Percentiles rank a stretch among this genome's conserved stretches.
phyloP scores from a whole-genome alignment of 1,284 basidiomycete species.

The Naganishia sp. region DNA sequence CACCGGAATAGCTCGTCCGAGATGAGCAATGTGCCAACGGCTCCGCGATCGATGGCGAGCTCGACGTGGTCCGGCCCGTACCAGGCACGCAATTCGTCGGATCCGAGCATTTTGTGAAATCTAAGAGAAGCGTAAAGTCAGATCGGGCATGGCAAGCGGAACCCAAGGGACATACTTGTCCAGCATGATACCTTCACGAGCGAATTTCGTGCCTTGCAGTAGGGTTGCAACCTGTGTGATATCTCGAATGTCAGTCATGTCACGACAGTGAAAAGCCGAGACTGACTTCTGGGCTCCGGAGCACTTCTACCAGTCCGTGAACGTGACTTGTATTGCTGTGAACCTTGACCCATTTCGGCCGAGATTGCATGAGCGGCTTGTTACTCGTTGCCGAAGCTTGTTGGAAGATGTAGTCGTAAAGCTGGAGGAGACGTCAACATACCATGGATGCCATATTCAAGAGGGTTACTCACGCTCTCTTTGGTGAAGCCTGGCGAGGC shows the following conservation, averaged over 20 bases:
- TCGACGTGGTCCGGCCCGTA: slow-evolving; percentile 94
- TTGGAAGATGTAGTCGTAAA: slow-evolving; percentile 75
- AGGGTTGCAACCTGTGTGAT: slow-evolving; percentile 38
- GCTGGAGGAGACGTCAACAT: slow-evolving; percentile 35
- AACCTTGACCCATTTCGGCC: slow-evolving; percentile 85
- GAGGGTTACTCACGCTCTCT: slow-evolving; percentile 66
- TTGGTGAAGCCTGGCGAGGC: slow-evolving; percentile 95
- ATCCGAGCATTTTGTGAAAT: slow-evolving; percentile 94
- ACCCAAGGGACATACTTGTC: slow-evolving; percentile 64
- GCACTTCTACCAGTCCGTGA: slow-evolving; percentile 89
- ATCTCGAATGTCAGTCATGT: not conserved
- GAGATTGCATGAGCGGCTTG: slow-evolving; percentile 73
- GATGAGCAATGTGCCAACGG: slow-evolving; percentile 90
- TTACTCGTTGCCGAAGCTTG: slow-evolving; percentile 81
- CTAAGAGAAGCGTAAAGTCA: slow-evolving; percentile 54
- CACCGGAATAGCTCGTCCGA: slow-evolving; percentile 93
- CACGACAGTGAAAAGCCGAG: not conserved
- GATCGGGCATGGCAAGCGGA: too few species aligned
- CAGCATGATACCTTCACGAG: slow-evolving; percentile 84
- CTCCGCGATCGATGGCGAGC: slow-evolving; percentile 87
- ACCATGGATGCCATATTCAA: not conserved
- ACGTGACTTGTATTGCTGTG: slow-evolving; percentile 93
- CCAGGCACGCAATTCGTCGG: slow-evolving; percentile 95
- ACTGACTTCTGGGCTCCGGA: slow-evolving; percentile 86
- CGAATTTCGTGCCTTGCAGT: slow-evolving; percentile 96